Conservation (phyloP, 1,139 yeast genomes). For the Zygosaccharomyces sapae region DNA sequence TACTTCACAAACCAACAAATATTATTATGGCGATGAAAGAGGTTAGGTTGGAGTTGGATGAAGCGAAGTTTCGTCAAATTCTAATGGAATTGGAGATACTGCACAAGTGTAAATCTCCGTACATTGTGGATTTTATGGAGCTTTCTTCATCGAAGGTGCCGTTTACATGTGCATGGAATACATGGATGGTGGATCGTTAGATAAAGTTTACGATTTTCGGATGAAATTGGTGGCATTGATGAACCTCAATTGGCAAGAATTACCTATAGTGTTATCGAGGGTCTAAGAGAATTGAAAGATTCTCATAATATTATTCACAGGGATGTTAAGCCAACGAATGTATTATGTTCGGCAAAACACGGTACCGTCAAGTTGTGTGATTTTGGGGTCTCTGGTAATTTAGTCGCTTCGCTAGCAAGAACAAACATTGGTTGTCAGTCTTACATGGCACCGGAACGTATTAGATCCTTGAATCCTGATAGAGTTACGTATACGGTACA, state of each 20-base stretch:
- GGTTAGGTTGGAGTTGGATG: slow-evolving; percentile 86
- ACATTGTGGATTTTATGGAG: slow-evolving; percentile 93
- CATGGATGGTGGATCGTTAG: slow-evolving; percentile 97
- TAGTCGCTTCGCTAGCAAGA: slow-evolving; percentile 92
- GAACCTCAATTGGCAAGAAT: slow-evolving; percentile 80
- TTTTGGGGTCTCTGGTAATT: slow-evolving; percentile 93
- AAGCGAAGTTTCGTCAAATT: slow-evolving; percentile 84
- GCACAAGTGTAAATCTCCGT: slow-evolving; percentile 86
- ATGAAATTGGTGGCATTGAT: slow-evolving; percentile 57
- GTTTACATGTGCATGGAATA: slow-evolving; percentile 98
- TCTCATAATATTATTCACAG: slow-evolving; percentile 90
- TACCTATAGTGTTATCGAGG: slow-evolving; percentile 75
- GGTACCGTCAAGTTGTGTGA: slow-evolving; percentile 94
- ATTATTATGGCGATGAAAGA: slow-evolving; percentile 97
- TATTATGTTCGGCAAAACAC: slow-evolving; percentile 63
- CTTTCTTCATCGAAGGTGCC: slow-evolving; percentile 95
- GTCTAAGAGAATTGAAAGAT: slow-evolving; percentile 80
- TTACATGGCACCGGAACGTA: slow-evolving; percentile 98
- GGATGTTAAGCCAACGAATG: slow-evolving; percentile 96
- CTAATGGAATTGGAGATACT: slow-evolving; percentile 92
- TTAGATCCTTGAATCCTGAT: slow-evolving; percentile 59
- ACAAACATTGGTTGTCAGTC: slow-evolving; percentile 98
- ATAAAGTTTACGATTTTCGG: slow-evolving; percentile 65
- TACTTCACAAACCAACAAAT: slow-evolving; percentile 88
- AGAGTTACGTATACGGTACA: slow-evolving; percentile 86